Evolutionary conservation across 1,284 basidiomycete species (phyloP).

Genomic region (Irpex sp.): DNA sequence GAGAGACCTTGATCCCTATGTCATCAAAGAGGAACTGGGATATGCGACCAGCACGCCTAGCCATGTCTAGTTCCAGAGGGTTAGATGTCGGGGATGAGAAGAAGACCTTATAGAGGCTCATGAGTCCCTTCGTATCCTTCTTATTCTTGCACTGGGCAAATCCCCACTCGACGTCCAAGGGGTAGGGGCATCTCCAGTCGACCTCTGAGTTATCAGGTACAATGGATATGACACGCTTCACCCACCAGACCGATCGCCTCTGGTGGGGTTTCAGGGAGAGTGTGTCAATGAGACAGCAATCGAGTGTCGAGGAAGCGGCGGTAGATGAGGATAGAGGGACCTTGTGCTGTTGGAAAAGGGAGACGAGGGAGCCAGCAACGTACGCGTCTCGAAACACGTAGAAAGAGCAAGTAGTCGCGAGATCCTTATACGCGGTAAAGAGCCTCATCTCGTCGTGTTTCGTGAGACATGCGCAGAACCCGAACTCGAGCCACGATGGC

Average conservation of each 20-base stretch:
- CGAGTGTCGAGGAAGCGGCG: neutral
- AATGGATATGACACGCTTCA: neutral
- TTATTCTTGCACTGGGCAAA: constrained; percentile 30
- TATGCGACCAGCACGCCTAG: constrained; percentile 30
- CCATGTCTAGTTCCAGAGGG: constrained; percentile 33
- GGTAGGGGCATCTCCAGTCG: neutral
- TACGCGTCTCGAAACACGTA: neutral
- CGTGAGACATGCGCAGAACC: neutral
- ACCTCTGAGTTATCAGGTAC: neutral
- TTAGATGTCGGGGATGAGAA: constrained; percentile 20
- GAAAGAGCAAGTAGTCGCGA: neutral
- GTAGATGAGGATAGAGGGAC: neutral
- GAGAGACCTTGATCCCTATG: neutral
- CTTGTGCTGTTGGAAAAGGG: neutral
- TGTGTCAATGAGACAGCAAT: neutral
- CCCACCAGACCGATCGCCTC: neutral
- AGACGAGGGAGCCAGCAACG: neutral
- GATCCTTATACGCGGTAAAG: neutral
- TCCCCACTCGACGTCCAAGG: constrained; percentile 30
- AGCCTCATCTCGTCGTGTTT: neutral
- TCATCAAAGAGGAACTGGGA: constrained; percentile 21
- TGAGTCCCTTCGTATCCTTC: constrained; percentile 25
- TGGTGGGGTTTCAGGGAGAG: neutral
- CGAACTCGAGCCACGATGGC: neutral
- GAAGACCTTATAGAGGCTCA: constrained; percentile 28